Evolutionary conservation across 1,284 basidiomycete genomes (phyloP), one percentile per base, ranked within the genome.

Genomic region (Pseudozyma thailandica): DNA sequence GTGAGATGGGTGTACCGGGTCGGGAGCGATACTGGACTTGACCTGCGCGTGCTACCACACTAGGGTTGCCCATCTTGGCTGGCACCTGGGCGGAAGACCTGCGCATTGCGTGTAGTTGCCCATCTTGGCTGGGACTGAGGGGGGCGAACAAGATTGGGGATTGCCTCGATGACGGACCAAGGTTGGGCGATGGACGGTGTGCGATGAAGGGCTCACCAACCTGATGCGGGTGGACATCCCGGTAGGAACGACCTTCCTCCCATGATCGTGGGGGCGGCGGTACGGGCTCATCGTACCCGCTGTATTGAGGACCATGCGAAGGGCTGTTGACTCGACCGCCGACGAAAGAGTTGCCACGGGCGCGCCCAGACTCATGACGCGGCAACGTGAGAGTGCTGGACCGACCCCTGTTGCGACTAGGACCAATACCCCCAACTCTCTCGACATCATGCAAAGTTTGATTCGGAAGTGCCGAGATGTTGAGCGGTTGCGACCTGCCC

Each of bases 101-200:
- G 10, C 44, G 35, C 12, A 30, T 15, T 37, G 47, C 23, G 18
- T 39, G 56, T 16, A 44, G 10, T 6, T 54, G 58, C 16, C 43
- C 20, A 10, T 66, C 69, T n/a, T 57, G 63, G 6, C 31, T 50
- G 6, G 64, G 70, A 38, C 66, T 57, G 18, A 74, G 31, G 9
- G 74, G 56, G 9, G 74, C 71, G 41, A 75, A 74, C 23, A 75
- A 59, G 23, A 75, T 51, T 0, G 74, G 72, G 10, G 74, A 74
- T 25, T 55, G 55, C 23, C 55, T 31, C 26, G 65, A 55, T 16
- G 54, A 37, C 0, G 59, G 50, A 23, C 55, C 44, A 2, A 54
- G 37, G 6, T 30, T 35, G 0, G 66, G 66, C 16, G 66, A 70
- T 2, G 47, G 48, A 16, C 60, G 49, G 8, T 41, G 45, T 10